Evolutionary conservation across 768 basidiomycete species (phyloP).

Genomic region (Vararia minispora): DNA sequence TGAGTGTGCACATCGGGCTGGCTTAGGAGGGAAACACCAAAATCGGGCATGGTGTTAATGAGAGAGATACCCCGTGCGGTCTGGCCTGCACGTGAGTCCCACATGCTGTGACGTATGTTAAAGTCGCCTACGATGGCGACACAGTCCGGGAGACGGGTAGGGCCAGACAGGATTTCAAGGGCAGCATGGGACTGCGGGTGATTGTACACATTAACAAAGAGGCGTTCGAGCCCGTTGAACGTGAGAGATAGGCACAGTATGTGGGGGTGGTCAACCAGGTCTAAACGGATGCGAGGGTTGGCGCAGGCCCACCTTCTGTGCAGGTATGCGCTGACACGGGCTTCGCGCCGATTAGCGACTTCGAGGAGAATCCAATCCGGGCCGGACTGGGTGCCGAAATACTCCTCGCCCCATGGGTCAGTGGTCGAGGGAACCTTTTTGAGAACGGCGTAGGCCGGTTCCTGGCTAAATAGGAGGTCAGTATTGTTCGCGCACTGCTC

Average conservation of each 20-base stretch:
- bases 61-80: too few relatives aligned
- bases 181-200: too few relatives aligned
- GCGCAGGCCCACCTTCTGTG: not conserved
- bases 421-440: not conserved
- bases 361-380: not conserved
- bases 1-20: not conserved
- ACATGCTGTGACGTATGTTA: not conserved
- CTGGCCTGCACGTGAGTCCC: not conserved
- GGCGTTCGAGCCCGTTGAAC: not conserved
- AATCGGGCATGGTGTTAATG: not conserved
- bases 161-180: too few relatives aligned
- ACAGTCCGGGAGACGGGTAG: not conserved
- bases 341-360: not conserved
- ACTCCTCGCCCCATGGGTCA: not conserved
- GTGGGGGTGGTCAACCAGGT: not conserved
- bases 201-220: not conserved
- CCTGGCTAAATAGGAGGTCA: not conserved
- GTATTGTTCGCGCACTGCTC: too few relatives aligned
- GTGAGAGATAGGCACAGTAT: not conserved
- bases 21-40: not conserved
- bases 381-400: not conserved
- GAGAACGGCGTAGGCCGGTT: not conserved
- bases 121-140: not conserved
- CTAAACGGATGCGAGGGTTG: not conserved
- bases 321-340: not conserved